Base-by-base conservation (phyloP, 345 rosid species). In the Reutealis trisperma region DNA sequence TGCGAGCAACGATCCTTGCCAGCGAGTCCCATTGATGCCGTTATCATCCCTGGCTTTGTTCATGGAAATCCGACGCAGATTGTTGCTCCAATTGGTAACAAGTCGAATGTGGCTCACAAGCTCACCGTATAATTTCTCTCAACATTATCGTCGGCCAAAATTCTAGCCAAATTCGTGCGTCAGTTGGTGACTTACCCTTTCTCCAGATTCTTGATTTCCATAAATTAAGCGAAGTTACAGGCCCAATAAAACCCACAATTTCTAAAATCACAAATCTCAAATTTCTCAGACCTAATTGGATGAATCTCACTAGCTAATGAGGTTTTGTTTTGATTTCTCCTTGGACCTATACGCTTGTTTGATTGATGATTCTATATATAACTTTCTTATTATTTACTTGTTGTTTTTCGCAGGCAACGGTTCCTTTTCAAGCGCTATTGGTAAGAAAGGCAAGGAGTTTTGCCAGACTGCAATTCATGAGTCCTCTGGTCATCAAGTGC, bases 51-150 rank as follows among this genome's bases (percentile, higher is more conserved):
- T 27, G 30, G 30, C 30, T 1, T 27, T 27, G 30, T 27, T 90
- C 98, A 0, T 92, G 98, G 98, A 19, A 85, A 7, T 84, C 90
- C 0, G 75, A 83, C 67, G 77, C 88, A 0, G 97, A 91, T 70
- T 94, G 96, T 82, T 92, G 97, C 81, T 66, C 70, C 1, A 62
- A 63, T 1, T 94, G 98, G 98, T 85, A 90, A 76, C 81, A 84
- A 42, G 91, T 94, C 18, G 81, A 85, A 47, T 94, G 98, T 61
- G 85, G 91, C 47, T 69, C 70, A 61, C 82, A 86, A 80, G 86
- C 86, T 79, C 74, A 91, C 85, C 92, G 96, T 21, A 86, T 92
- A 77, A 83, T 74, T 66, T 67, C 90, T 58, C 84, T 92, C 66
- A 83, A 86, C 41, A 87, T 94, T 61, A 86, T 89, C 62, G 65